Evolutionary conservation across 106 monocot genomes (phyloP), one percentile per base, ranked within the genome.

Genomic region (Dendrobium nobile): DNA sequence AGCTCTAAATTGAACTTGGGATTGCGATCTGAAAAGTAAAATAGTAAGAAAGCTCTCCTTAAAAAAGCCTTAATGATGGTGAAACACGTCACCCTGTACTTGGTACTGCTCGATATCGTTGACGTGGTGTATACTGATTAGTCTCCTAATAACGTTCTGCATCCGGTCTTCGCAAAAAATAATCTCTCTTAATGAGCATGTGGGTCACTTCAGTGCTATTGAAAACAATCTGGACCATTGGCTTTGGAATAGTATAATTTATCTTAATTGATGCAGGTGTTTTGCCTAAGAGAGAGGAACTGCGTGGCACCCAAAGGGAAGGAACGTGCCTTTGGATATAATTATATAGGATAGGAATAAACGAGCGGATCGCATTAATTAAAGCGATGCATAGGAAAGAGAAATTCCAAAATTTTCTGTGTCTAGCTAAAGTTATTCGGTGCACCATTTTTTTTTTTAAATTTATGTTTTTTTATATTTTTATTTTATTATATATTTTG

Each of bases 201-300:
- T 67, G 26, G 56, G 13, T 19, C 19, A 17, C 28, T 67, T 28
- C 67, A 26, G 4, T 28, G 2, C 8, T 67, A 1, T 28, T 26
- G 2, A 67, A 67, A 67, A 67, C 10, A 28, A 26, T 67, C 26
- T 27, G 27, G 15, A 15, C 70, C 27, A 70, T 31, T 70, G 15
- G 33, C 31, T 9, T 10, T 70, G 70, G 70, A 70, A 70, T 70
- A 37, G 33, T 70, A 31, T 6, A 2, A 33, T 16, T 13, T 67
- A 67, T 67, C 2, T 67, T 26, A 26, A 7, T 28, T 28, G 67
- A 67, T 67, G 67, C 13, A 1, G 15, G 10, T 15, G 3, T 31
- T 61, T n/a, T n/a, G 61, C 70, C 70, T 70, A 9, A 70, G 70
- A 70, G 70, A 70, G 70, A 70, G 70, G 70, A 70, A 70, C 70